Evolutionary conservation across 1,284 basidiomycete genomes (phyloP), one percentile per base, ranked within the genome.

Genomic region (Sporisorium sorghi): DNA sequence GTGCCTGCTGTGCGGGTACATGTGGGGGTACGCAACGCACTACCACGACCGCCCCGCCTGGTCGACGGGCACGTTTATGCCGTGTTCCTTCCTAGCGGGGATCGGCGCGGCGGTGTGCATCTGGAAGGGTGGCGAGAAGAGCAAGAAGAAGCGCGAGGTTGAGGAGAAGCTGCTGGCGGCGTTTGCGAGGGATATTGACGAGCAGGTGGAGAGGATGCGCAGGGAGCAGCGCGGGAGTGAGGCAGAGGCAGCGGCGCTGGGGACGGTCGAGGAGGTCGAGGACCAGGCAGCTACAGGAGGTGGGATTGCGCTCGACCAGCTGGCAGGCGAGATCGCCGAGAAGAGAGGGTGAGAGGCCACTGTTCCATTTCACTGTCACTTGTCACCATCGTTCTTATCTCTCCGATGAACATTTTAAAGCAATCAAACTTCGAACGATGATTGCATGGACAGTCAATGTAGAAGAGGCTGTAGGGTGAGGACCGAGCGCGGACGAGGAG

Each of bases 101-200:
- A 94, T 94, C 56, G 85, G 85, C 12, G 90, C 92, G 1, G 91
- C 88, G 7, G 86, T 93, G 12, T 86, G 91, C 53, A 93, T 93
- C 76, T 93, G 90, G 88, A 87, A 88, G 76, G 92, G 92, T 32
- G 89, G 91, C 5, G 87, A 89, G 74, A 88, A 89, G 78, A 92
- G 92, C n/a, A 93, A 92, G 83, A 90, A 92, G 66, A 89, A 89
- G 4, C 87, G 88, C 64, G 88, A 89, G 77, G 92, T 94, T 19
- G 88, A 90, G 80, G 87, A 90, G 62, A 88, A 89, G 58, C 86
- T 94, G 8, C 88, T 89, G 17, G 65, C 48, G 3, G 74, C 74
- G 23, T 76, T 76, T 53, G 69, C 64, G 17, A 58, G 53, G 49
- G 58, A 67, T 43, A 42, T 74, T 10, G 61, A 75, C 58, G 57